These are phyloP conservation scores for Apiotrichum mycotoxinovorans DNA, from an alignment of 1,284 basidiomycete species.

Conservation along the genomic window DNA sequence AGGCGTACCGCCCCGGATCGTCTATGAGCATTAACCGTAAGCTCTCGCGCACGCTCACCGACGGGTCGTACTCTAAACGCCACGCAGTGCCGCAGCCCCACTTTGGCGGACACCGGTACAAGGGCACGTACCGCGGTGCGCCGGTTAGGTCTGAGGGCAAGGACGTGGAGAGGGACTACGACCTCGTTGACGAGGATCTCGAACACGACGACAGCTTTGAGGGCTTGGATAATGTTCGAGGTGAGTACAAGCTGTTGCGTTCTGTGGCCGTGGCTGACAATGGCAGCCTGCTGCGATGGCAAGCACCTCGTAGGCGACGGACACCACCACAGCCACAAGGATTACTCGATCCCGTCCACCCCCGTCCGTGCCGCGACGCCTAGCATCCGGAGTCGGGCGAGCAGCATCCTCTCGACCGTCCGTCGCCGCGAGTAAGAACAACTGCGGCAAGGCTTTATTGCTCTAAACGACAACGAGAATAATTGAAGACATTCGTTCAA, in stretches of 20 bases:
- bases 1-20: slow-evolving; percentile 52
- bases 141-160: slow-evolving; percentile 12
- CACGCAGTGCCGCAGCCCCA: slow-evolving; percentile 43
- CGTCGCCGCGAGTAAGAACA: slow-evolving; percentile 12
- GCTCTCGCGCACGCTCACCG: slow-evolving; percentile 66
- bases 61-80: slow-evolving; percentile 82
- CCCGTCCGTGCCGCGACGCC: slow-evolving; percentile 33
- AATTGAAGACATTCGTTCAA: neutral
- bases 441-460: no score
- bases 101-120: slow-evolving; percentile 45
- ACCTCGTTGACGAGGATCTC: slow-evolving; percentile 64
- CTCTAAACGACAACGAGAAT: neutral
- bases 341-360: slow-evolving; percentile 47
- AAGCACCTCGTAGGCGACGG: slow-evolving; percentile 65
- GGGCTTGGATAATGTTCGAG: slow-evolving; percentile 84
- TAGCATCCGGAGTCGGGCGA: slow-evolving; percentile 23
- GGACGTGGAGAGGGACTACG: slow-evolving; percentile 37
- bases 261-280: slow-evolving; percentile 2
- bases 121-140: slow-evolving; percentile 41
- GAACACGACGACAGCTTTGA: slow-evolving; percentile 80
- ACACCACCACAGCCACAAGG: slow-evolving; percentile 57
- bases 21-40: slow-evolving; percentile 56
- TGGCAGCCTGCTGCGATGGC: slow-evolving; percentile 81
- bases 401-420: slow-evolving; percentile 21
- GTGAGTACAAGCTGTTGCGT: slow-evolving; percentile 4